phyloP scores from a whole-genome alignment of 805 yeast genomes.

The Lipomyces spencermartinsiae region DNA sequence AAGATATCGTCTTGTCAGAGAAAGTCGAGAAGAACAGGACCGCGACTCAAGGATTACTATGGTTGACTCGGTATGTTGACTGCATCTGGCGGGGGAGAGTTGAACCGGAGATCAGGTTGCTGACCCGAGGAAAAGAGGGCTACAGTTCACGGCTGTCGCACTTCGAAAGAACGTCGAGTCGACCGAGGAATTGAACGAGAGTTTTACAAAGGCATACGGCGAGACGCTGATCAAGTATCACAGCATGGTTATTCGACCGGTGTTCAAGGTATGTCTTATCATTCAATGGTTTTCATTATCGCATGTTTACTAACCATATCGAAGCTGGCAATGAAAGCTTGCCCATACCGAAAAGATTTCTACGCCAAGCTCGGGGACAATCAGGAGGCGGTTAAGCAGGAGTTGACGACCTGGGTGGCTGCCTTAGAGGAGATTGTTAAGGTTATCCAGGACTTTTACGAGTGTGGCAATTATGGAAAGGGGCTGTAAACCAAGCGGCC shows the following conservation, averaged over 20 bases:
- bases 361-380: slow-evolving; percentile 81
- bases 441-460: slow-evolving; percentile 75
- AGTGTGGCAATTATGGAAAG: slow-evolving; percentile 84
- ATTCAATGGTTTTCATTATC: slow-evolving; percentile 3
- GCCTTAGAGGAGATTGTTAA: slow-evolving; percentile 78
- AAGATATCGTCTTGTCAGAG: slow-evolving; percentile 77
- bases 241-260: slow-evolving; percentile 79
- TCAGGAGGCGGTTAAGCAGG: slow-evolving; percentile 67
- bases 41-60: slow-evolving; percentile 89
- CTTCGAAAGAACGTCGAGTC: slow-evolving; percentile 79
- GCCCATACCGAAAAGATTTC: slow-evolving; percentile 88
- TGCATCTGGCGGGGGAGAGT: background rate
- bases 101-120: background rate
- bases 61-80: slow-evolving; percentile 61
- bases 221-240: slow-evolving; percentile 84
- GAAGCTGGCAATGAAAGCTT: slow-evolving; percentile 86
- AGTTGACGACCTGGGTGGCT: slow-evolving; percentile 73
- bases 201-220: slow-evolving; percentile 83
- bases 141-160: slow-evolving; percentile 89
- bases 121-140: slow-evolving; percentile 59
- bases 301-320: background rate
- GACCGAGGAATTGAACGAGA: slow-evolving; percentile 66
- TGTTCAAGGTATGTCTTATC: slow-evolving; percentile 61
- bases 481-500: slow-evolving; percentile 60
- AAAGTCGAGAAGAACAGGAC: slow-evolving; percentile 65